phyloP scores from a whole-genome alignment of 768 basidiomycete genomes.

The Suillus variegatus region DNA sequence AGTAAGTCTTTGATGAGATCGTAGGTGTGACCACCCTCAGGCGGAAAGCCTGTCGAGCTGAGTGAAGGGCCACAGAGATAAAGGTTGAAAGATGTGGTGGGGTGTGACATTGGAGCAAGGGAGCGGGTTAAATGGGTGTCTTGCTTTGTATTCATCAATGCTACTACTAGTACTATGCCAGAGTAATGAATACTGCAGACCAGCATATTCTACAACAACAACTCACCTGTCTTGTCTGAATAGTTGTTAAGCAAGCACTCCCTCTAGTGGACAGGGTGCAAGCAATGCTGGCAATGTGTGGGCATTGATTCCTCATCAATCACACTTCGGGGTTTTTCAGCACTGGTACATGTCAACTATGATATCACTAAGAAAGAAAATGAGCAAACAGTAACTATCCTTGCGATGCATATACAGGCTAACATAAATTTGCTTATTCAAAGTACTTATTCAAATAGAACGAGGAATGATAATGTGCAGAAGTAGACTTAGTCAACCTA shows the following conservation, averaged over 20 bases:
- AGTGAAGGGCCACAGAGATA: no score
- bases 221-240: background rate
- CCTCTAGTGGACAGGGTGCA: background rate
- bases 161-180: no score
- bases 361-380: background rate
- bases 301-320: no score
- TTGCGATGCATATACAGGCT: background rate
- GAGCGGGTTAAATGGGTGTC: no score
- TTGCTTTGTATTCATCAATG: no score
- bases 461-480: slow-evolving; percentile 19
- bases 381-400: background rate
- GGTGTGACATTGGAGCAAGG: background rate
- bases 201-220: background rate
- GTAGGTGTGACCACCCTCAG: no score
- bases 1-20: no score
- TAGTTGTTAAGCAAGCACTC: background rate
- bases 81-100: background rate
- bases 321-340: no score
- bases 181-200: no score
- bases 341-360: no score
- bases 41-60: no score
- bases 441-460: slow-evolving; percentile 37
- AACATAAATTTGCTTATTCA: slow-evolving; percentile 30
- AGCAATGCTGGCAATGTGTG: no score
- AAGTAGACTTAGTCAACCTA: slow-evolving; percentile 24